phyloP scores from a whole-genome alignment of 352 stramenopile genomes.

The Pythium apleroticum region DNA sequence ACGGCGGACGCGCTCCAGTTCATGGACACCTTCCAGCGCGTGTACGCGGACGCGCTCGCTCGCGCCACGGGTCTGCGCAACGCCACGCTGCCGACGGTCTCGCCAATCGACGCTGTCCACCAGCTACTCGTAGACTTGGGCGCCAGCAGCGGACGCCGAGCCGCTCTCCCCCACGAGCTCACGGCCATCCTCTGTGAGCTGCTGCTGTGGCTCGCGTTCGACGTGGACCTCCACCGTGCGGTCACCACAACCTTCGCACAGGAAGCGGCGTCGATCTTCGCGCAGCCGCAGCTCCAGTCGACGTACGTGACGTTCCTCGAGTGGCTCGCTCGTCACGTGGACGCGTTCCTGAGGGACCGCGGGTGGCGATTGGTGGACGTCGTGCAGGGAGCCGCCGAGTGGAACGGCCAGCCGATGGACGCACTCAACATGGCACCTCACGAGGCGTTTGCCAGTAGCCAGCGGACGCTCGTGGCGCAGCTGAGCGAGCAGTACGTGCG shows the following conservation, averaged over 20 bases:
- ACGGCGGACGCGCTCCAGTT: constrained; percentile 5
- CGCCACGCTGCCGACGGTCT: neutral
- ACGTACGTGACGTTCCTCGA: constrained; percentile 2
- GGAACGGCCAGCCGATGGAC: neutral
- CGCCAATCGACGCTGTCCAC: constrained; percentile 4
- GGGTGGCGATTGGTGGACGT: constrained; percentile 14
- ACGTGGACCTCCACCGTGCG: constrained; percentile 12
- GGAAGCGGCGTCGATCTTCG: neutral
- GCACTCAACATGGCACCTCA: neutral
- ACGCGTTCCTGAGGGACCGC: constrained; percentile 13
- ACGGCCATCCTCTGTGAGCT: constrained; percentile 12
- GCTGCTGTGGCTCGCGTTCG: constrained; percentile 19
- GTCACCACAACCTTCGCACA: constrained; percentile 8
- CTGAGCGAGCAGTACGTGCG: constrained; percentile 6
- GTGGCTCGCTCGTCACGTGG: constrained; percentile 12
- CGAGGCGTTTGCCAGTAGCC: neutral
- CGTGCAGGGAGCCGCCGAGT: neutral
- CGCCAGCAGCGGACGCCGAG: neutral
- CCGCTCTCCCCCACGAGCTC: neutral
- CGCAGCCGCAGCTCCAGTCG: neutral
- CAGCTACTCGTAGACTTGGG: constrained; percentile 1
- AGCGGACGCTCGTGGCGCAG: constrained; percentile 5
- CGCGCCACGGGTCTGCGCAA: neutral
- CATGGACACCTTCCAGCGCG: constrained; percentile 16
- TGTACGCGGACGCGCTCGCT: constrained; percentile 10